Evolutionary conservation across 2,329 filamentous ascomycete genomes (phyloP).

Genomic region (Ceratocystis albifundus): DNA sequence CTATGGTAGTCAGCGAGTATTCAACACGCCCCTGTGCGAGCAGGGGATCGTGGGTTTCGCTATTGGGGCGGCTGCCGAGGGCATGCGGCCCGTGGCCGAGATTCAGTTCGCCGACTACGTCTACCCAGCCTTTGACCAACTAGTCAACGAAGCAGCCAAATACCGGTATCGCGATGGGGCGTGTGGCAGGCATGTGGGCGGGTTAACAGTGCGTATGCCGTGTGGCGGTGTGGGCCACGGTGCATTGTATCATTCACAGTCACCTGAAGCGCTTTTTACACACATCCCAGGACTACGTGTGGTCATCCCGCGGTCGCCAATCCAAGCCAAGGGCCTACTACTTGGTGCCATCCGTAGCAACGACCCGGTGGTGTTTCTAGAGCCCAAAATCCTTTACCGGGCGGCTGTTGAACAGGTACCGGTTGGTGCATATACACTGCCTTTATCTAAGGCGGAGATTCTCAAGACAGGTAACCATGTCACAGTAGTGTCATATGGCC

Average conservation of each 20-base stretch:
- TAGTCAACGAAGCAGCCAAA: conserved; percentile 89
- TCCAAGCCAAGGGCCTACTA: conserved; percentile 80
- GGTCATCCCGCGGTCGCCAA: conserved; percentile 71
- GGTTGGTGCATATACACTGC: conserved; percentile 65
- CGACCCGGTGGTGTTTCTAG: conserved; percentile 86
- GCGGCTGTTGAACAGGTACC: conserved; percentile 88
- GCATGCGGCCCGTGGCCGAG: conserved; percentile 86
- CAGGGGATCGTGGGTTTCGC: conserved; percentile 92
- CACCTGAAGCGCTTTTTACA: conserved; percentile 76
- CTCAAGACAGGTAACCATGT: conserved; percentile 68
- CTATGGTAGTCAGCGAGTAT: conserved; percentile 78
- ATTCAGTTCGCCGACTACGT: conserved; percentile 95
- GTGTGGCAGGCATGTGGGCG: conserved; percentile 53
- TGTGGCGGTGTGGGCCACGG: conserved; percentile 83
- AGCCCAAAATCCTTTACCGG: conserved; percentile 85
- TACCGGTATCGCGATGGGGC: conserved; percentile 62
- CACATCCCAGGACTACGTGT: conserved; percentile 79
- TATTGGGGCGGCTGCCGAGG: conserved; percentile 78
- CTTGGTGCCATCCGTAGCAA: conserved; percentile 65
- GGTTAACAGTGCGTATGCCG: conserved; percentile 81
- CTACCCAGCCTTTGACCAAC: conserved; percentile 83
- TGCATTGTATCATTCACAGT: conserved; percentile 78
- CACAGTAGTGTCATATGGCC: conserved; percentile 79
- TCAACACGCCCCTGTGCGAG: conserved; percentile 90
- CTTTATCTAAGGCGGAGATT: conserved; percentile 74